Percentiles rank a stretch among this genome's conserved stretches.
Evolutionary conservation across 495 filamentous ascomycete genomes (phyloP).

Genomic region (Tuber calosporum): DNA sequence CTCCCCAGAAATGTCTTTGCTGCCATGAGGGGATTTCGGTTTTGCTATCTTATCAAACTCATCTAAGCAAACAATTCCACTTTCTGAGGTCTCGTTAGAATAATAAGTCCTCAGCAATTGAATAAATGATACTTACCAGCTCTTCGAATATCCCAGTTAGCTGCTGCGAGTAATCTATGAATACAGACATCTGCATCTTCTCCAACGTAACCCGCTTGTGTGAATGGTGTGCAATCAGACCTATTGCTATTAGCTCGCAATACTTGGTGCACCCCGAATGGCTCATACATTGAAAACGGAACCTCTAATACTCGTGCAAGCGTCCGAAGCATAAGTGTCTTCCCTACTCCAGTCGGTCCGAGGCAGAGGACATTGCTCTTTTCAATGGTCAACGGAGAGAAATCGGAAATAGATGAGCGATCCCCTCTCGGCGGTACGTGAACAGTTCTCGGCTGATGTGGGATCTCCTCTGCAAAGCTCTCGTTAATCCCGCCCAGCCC

Average conservation of each 20-base stretch:
- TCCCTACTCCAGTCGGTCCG: slow-evolving; percentile 90
- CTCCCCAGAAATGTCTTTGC: slow-evolving; percentile 42
- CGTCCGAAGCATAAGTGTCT: slow-evolving; percentile 76
- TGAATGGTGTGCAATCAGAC: slow-evolving; percentile 94
- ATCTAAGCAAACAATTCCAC: slow-evolving; percentile 89
- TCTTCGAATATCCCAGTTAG: slow-evolving; percentile 78
- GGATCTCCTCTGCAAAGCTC: slow-evolving; percentile 62
- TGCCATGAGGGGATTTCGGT: slow-evolving; percentile 59
- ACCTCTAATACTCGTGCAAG: slow-evolving; percentile 75
- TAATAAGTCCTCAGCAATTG: not conserved
- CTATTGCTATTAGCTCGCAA: slow-evolving; percentile 19
- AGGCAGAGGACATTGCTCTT: slow-evolving; percentile 94
- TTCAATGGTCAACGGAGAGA: slow-evolving; percentile 68
- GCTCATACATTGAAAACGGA: slow-evolving; percentile 70
- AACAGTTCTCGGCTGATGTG: slow-evolving; percentile 61
- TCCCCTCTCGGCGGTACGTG: slow-evolving; percentile 44
- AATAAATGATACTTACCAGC: slow-evolving; percentile 22
- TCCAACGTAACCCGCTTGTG: slow-evolving; percentile 94
- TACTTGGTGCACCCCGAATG: not conserved
- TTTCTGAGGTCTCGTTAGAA: slow-evolving; percentile 51
- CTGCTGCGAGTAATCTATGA: slow-evolving; percentile 77
- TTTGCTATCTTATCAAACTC: slow-evolving; percentile 95
- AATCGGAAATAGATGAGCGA: slow-evolving; percentile 48
- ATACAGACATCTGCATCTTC: slow-evolving; percentile 93
- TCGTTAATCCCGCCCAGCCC: not conserved